phyloP scores from a whole-genome alignment of 768 basidiomycete species.

The Panaeolus cyanescens region DNA sequence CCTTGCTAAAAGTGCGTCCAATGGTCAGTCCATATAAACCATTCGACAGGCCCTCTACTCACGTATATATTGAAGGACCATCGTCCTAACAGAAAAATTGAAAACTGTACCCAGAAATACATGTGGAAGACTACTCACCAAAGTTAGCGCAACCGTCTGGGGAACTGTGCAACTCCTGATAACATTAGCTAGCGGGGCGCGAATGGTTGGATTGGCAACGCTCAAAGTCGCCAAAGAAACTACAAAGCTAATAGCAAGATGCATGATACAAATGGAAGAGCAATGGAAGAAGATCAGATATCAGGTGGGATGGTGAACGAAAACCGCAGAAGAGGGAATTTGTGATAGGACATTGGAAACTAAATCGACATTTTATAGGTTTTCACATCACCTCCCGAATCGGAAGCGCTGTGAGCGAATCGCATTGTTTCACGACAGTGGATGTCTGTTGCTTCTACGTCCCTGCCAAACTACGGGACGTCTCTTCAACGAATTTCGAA shows the following conservation, averaged over 20 bases:
- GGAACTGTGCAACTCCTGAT: constrained; percentile 35
- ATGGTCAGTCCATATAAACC: neutral
- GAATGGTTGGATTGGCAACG: neutral
- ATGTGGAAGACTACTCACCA: constrained; percentile 27
- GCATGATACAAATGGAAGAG: neutral
- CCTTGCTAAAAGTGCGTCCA: constrained; percentile 21
- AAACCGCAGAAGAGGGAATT: neutral
- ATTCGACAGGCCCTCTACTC: constrained; percentile 7
- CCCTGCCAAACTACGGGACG: too few relatives aligned
- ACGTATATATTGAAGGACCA: constrained; percentile 24
- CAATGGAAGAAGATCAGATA: neutral
- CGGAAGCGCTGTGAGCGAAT: too few relatives aligned
- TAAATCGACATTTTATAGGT: neutral
- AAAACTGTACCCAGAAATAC: neutral
- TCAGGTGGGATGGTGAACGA: too few relatives aligned
- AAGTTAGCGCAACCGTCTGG: constrained; percentile 41
- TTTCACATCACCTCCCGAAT: too few relatives aligned
- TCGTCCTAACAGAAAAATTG: constrained; percentile 13
- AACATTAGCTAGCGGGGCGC: constrained; percentile 24
- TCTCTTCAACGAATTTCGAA: too few relatives aligned
- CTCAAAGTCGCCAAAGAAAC: constrained; percentile 1
- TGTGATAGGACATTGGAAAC: neutral
- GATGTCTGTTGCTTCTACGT: too few relatives aligned
- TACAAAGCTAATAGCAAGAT: constrained; percentile 6
- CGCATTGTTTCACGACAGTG: neutral